These are phyloP conservation scores for Macrolepiota albuminosa DNA, from an alignment of 768 basidiomycete genomes.

Conservation along the genomic window DNA sequence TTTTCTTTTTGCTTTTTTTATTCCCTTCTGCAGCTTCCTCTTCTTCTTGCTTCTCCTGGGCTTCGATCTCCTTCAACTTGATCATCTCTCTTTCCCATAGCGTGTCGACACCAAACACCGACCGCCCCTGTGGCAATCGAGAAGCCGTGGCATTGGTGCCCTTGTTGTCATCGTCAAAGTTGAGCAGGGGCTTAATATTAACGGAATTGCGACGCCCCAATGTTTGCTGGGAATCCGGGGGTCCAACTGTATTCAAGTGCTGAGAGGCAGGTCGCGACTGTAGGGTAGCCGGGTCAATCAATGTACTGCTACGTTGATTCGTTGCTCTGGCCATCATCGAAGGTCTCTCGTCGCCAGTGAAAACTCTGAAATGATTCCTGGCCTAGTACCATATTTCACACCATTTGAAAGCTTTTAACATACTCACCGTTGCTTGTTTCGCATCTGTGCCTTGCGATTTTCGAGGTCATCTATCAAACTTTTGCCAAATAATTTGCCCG, in stretches of 20 bases:
- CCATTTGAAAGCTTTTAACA: neutral
- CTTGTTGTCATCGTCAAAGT: conserved; percentile 52
- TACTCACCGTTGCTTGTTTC: conserved; percentile 74
- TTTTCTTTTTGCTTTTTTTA: conserved; percentile 46
- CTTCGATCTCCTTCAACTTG: conserved; percentile 76
- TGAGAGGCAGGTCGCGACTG: conserved; percentile 43
- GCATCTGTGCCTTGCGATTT: conserved; percentile 75
- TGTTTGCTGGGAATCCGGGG: conserved; percentile 30
- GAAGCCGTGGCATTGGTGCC: conserved; percentile 19
- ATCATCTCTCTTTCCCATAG: conserved; percentile 87
- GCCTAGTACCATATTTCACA: neutral
- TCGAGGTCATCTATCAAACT: conserved; percentile 92
- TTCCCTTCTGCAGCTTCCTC: conserved; percentile 47
- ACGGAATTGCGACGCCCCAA: conserved; percentile 46
- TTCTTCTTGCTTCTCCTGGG: conserved; percentile 54
- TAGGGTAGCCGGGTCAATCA: conserved; percentile 69
- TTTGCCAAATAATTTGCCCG: conserved; percentile 83
- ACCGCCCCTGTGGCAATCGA: conserved; percentile 44
- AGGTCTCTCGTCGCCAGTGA: conserved; percentile 83
- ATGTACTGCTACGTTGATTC: conserved; percentile 52
- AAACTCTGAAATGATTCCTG: conserved; percentile 51
- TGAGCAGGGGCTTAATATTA: conserved; percentile 60
- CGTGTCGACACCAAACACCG: conserved; percentile 94
- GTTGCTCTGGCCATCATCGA: conserved; percentile 85
- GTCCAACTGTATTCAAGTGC: conserved; percentile 37